Evolutionary conservation across 2,329 filamentous ascomycete genomes (phyloP).

Genomic region (Pseudocercospora musae): DNA sequence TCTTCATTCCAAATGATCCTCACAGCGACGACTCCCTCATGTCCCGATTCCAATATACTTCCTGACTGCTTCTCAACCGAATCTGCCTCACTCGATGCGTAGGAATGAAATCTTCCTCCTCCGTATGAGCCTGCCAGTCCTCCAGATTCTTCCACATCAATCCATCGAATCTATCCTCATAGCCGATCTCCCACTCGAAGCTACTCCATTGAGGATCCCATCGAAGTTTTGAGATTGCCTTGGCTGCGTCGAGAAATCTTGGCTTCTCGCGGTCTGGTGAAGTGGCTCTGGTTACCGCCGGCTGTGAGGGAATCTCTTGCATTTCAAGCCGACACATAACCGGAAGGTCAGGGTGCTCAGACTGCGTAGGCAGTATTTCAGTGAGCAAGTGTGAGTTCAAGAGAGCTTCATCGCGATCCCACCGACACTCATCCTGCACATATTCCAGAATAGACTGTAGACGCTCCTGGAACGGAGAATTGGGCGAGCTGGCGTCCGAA

Average conservation of each 20-base stretch:
- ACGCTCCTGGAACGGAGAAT: background rate
- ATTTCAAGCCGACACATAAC: background rate
- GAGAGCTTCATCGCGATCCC: background rate
- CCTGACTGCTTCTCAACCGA: slow-evolving; percentile 38
- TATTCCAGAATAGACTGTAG: background rate
- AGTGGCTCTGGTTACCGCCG: background rate
- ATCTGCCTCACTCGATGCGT: slow-evolving; percentile 54
- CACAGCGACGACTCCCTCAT: slow-evolving; percentile 11
- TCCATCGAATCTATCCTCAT: slow-evolving; percentile 52
- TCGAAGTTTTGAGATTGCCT: background rate
- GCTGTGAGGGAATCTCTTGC: background rate
- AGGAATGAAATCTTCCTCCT: slow-evolving; percentile 57
- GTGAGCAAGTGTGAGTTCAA: background rate
- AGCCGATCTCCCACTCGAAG: slow-evolving; percentile 51
- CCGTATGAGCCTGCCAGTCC: slow-evolving; percentile 52
- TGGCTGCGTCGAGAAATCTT: background rate
- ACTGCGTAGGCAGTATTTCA: background rate
- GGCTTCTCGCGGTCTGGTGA: background rate
- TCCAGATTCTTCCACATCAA: slow-evolving; percentile 47
- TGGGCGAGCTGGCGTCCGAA: background rate
- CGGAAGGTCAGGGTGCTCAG: background rate
- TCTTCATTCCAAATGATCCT: no score
- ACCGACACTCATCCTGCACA: background rate
- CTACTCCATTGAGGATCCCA: slow-evolving; percentile 9
- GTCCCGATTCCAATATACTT: slow-evolving; percentile 51